These are phyloP conservation scores for Talaromyces sp. DNA, from an alignment of 2,329 filamentous ascomycete species.

Conservation along the genomic window DNA sequence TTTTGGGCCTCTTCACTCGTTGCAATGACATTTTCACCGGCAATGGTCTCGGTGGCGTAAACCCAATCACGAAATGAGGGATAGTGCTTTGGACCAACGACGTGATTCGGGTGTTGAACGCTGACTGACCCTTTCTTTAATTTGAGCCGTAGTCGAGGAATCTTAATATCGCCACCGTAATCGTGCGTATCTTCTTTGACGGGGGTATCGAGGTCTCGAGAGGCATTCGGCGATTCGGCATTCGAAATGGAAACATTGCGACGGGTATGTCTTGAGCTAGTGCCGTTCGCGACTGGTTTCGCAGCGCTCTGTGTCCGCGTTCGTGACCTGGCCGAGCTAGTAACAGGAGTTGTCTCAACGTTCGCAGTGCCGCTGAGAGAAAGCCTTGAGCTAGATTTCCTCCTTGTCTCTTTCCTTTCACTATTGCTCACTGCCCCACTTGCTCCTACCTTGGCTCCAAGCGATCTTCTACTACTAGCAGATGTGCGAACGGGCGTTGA, in stretches of 20 bases:
- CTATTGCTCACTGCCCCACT: constrained; percentile 26
- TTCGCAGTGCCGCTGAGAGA: constrained; percentile 22
- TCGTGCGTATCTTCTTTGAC: constrained; percentile 22
- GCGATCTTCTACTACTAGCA: constrained; percentile 27
- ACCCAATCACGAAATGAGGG: constrained; percentile 63
- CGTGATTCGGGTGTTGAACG: constrained; percentile 52
- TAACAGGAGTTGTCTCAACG: constrained; percentile 27
- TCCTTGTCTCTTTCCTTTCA: constrained; percentile 24
- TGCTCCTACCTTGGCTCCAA: constrained; percentile 27
- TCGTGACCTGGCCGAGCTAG: constrained; percentile 27
- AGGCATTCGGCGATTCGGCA: constrained; percentile 19
- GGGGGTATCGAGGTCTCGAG: constrained; percentile 18
- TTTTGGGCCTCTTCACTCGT: constrained; percentile 61
- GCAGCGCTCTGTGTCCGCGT: constrained; percentile 31
- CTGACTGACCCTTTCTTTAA: constrained; percentile 51
- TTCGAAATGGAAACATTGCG: constrained; percentile 28
- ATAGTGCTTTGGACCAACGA: constrained; percentile 44
- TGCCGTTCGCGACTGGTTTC: constrained; percentile 23
- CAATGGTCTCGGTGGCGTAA: constrained; percentile 47
- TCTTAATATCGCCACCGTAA: neutral
- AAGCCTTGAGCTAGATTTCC: constrained; percentile 25
- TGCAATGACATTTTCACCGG: constrained; percentile 42
- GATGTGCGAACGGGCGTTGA: constrained; percentile 26
- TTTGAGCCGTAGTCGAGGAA: constrained; percentile 44
- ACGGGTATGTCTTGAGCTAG: constrained; percentile 25